Conservation (phyloP, 1,284 basidiomycete genomes). For the Trametes polyzona region DNA sequence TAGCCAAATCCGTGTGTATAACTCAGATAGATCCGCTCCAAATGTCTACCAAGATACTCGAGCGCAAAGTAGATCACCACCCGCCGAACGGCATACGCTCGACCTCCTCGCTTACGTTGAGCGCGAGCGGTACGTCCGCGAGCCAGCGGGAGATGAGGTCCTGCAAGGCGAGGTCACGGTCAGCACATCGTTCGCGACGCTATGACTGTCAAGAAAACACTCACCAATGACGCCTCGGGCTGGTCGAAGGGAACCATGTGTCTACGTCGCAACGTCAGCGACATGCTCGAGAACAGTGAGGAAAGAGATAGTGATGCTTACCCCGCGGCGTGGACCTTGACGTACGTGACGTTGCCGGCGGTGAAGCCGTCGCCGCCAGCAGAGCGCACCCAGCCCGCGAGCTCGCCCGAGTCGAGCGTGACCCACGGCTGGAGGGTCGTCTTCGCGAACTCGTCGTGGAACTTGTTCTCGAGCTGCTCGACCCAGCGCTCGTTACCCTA, state of each 20-base stretch:
- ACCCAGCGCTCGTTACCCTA: constrained; percentile 81
- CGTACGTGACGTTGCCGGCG: constrained; percentile 80
- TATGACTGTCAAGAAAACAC: background rate
- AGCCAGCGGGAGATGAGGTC: constrained; percentile 31
- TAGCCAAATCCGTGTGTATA: background rate
- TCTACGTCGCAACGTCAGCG: constrained; percentile 4
- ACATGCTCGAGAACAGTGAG: background rate
- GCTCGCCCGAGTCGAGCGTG: constrained; percentile 45
- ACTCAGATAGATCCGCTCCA: background rate
- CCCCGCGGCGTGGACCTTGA: constrained; percentile 76
- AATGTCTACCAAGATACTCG: no score
- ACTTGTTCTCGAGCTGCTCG: constrained; percentile 62
- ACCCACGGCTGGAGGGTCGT: constrained; percentile 60
- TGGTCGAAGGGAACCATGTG: constrained; percentile 37
- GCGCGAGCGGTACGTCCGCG: constrained; percentile 26
- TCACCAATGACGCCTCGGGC: constrained; percentile 32
- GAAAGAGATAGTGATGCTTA: constrained; percentile 37
- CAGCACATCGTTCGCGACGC: background rate
- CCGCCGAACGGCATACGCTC: background rate
- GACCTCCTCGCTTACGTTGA: constrained; percentile 14
- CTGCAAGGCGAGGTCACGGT: constrained; percentile 2
- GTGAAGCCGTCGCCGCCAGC: constrained; percentile 62
- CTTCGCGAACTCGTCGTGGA: constrained; percentile 65
- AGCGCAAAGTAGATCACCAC: background rate
- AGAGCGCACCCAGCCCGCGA: constrained; percentile 61